Evolutionary conservation across 352 stramenopile genomes (phyloP).

Genomic region (Blastocystis sp.): DNA sequence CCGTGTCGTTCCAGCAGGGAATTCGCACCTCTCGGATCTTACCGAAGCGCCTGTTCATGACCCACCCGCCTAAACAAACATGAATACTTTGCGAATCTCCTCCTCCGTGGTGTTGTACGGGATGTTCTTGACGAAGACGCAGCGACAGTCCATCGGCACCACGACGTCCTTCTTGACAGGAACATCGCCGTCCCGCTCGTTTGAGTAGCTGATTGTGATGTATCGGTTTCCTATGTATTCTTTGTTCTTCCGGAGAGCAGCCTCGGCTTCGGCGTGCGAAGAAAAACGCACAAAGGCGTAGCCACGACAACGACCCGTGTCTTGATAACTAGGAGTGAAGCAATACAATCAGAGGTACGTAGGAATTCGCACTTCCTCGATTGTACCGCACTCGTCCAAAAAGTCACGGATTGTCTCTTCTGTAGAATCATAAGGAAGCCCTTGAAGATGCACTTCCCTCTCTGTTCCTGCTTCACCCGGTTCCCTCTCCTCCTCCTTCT

Average conservation of each 20-base stretch:
- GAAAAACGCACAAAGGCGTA: slow-evolving; percentile 87
- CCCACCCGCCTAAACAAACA: slow-evolving; percentile 46
- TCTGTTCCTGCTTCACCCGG: neutral
- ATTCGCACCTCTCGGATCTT: slow-evolving; percentile 84
- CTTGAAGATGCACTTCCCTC: slow-evolving; percentile 83
- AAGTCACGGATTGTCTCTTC: slow-evolving; percentile 83
- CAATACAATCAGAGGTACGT: slow-evolving; percentile 66
- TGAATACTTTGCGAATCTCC: slow-evolving; percentile 76
- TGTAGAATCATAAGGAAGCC: slow-evolving; percentile 83
- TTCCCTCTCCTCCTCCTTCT: slow-evolving; percentile 22
- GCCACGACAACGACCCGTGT: slow-evolving; percentile 80
- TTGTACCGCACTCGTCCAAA: slow-evolving; percentile 77
- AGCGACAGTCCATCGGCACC: slow-evolving; percentile 77
- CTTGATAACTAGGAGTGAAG: slow-evolving; percentile 69
- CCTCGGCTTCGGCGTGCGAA: slow-evolving; percentile 69
- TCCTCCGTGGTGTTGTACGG: slow-evolving; percentile 82
- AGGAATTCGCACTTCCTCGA: slow-evolving; percentile 86
- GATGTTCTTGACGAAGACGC: slow-evolving; percentile 87
- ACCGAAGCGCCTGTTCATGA: slow-evolving; percentile 70
- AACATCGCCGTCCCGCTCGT: slow-evolving; percentile 67
- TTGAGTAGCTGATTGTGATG: slow-evolving; percentile 72
- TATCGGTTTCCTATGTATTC: slow-evolving; percentile 80
- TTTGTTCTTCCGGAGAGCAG: slow-evolving; percentile 78
- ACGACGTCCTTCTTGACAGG: slow-evolving; percentile 39
- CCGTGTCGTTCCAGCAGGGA: slow-evolving; percentile 83